Evolutionary conservation across 345 rosid species (phyloP), one percentile per base, ranked within the genome.

Genomic region (Ceriops decandra): DNA sequence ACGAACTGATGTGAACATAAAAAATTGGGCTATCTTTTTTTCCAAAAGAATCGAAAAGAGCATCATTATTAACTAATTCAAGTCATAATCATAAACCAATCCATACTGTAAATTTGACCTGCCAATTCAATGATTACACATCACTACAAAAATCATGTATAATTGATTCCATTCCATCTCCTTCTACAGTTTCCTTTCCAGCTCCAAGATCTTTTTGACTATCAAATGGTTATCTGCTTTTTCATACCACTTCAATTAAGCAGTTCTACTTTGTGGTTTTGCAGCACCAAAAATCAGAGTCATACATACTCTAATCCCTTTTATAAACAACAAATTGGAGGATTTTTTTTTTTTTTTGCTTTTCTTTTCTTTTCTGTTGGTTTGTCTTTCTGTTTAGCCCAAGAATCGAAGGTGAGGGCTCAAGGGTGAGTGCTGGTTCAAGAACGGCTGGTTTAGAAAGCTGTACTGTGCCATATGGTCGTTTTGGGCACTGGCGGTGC

Each of bases 331-430:
- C 17, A 33, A 28, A 35, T 49, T 31, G 15, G 1, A 6, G 26
- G 26, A 24, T 24, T 1, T 10, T 56, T 24, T 5, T 24, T 5
- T 7, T 9, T 15, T 38, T 22, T 22, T 22, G 24, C 10, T 19
- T 63, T 7, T 13, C n/a, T 20, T 63, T 38, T 9, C 1, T 0
- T 35, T 35, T 6, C 10, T 6, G 16, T 4, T 11, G 21, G 0
- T 20, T 67, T 72, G 4, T 26, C 42, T 22, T 71, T 66, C 52
- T 10, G 16, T 30, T 60, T 72, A 86, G 24, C 87, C 86, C 61
- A 81, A 88, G 67, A 83, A 85, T 19, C 84, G 85, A 80, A 81
- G 75, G 75, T 79, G 77, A 62, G 84, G 86, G 69, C 81, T 82
- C 77, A 83, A 60, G 28, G 84, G 70, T 38, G 86, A 70, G 38